These are phyloP conservation scores for Neonothopanus nambi DNA, from an alignment of 1,284 basidiomycete genomes.

Conservation along the genomic window DNA sequence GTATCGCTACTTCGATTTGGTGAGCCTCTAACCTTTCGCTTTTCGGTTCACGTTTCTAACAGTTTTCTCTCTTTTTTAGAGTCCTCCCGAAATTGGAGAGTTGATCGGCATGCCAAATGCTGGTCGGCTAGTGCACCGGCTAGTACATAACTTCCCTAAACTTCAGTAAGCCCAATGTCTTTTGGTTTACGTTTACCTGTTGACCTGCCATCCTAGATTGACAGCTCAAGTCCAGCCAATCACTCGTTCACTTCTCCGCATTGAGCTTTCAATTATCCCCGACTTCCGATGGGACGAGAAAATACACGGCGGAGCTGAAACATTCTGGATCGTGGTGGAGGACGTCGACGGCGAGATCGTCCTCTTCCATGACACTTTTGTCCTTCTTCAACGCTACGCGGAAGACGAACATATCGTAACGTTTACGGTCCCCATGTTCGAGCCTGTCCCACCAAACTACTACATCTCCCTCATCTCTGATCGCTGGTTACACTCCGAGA, in stretches of 20 bases:
- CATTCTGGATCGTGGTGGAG: constrained; percentile 93
- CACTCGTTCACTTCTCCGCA: constrained; percentile 84
- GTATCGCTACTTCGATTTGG: constrained; percentile 94
- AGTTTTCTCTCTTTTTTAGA: constrained; percentile 33
- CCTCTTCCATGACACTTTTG: constrained; percentile 92
- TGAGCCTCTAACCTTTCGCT: constrained; percentile 29
- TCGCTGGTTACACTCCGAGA: constrained; percentile 95
- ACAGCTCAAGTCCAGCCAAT: constrained; percentile 95
- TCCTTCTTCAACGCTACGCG: constrained; percentile 89
- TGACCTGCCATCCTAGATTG: constrained; percentile 47
- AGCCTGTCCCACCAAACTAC: constrained; percentile 97
- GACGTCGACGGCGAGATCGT: constrained; percentile 97
- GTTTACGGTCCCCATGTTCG: constrained; percentile 94
- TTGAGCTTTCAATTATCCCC: constrained; percentile 89
- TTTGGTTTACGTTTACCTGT: constrained; percentile 6
- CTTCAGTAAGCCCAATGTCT: constrained; percentile 63
- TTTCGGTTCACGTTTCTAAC: no score
- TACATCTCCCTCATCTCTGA: constrained; percentile 96
- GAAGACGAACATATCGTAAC: constrained; percentile 94
- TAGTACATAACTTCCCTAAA: constrained; percentile 97
- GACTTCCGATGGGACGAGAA: constrained; percentile 98
- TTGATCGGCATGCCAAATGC: constrained; percentile 92
- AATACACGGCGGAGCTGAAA: constrained; percentile 85
- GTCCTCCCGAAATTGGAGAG: constrained; percentile 88
- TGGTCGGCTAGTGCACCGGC: constrained; percentile 88